These are phyloP conservation scores for Eucalyptus tenuipes DNA, from an alignment of 345 rosid genomes.

Conservation along the genomic window DNA sequence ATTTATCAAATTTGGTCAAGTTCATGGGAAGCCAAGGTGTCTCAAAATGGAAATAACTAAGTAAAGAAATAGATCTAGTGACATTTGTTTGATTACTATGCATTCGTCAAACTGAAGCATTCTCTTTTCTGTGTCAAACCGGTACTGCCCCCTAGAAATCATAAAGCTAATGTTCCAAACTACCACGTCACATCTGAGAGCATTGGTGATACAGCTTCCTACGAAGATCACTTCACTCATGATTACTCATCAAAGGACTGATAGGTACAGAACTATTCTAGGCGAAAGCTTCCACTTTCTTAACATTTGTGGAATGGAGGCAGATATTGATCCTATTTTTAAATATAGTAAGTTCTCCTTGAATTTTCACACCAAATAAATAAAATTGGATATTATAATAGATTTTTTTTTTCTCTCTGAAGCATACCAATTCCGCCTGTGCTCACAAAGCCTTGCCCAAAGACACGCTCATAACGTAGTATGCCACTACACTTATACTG, in stretches of 20 bases:
- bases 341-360: not conserved
- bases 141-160: not conserved
- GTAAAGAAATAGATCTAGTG: not conserved
- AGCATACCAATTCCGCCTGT: conserved; percentile 87
- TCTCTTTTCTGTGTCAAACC: not conserved
- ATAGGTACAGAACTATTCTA: not conserved
- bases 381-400: not conserved
- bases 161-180: not conserved
- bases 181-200: not conserved
- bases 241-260: not conserved
- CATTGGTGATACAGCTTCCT: not conserved
- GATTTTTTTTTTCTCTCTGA: not conserved
- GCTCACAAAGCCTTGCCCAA: conserved; percentile 93
- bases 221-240: not conserved
- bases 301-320: not conserved
- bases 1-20: not conserved
- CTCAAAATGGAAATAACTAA: not conserved
- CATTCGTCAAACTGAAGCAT: not conserved
- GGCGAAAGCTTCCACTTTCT: not conserved
- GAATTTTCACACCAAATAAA: not conserved
- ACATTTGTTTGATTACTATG: not conserved
- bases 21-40: not conserved
- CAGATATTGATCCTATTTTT: not conserved
- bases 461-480: conserved; percentile 84
- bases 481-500: conserved; percentile 84